phyloP scores from a whole-genome alignment of 1,284 basidiomycete species.

The Xanthoconium separans region DNA sequence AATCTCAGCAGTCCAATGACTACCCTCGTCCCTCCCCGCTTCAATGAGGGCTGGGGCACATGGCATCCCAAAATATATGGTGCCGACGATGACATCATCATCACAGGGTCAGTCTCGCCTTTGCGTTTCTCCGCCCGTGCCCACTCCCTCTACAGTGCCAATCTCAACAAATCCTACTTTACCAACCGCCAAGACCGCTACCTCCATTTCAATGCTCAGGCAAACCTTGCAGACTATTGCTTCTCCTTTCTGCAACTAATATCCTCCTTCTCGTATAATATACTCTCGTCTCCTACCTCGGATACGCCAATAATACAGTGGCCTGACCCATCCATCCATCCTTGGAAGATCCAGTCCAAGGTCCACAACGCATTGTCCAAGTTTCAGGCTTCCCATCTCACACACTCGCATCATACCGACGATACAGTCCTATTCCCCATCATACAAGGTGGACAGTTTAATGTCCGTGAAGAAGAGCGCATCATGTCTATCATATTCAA shows the following conservation, averaged over 20 bases:
- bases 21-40: constrained; percentile 82
- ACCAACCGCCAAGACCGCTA: constrained; percentile 95
- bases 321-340: constrained; percentile 54
- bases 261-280: constrained; percentile 73
- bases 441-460: constrained; percentile 84
- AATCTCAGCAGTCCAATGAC: constrained; percentile 76
- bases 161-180: constrained; percentile 93
- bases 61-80: constrained; percentile 99
- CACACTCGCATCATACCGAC: constrained; percentile 24
- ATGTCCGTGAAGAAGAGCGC: constrained; percentile 79
- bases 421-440: constrained; percentile 75
- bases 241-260: constrained; percentile 73
- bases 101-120: constrained; percentile 76
- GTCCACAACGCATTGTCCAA: constrained; percentile 45
- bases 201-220: constrained; percentile 68
- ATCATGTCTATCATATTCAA: constrained; percentile 60
- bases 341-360: constrained; percentile 58
- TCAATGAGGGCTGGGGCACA: constrained; percentile 98
- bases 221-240: constrained; percentile 78
- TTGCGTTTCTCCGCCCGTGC: background rate
- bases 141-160: constrained; percentile 63
- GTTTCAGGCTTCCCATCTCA: constrained; percentile 49
- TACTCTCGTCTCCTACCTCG: constrained; percentile 14
- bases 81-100: constrained; percentile 87
- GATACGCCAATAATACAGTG: constrained; percentile 53